Evolutionary conservation across 2,329 filamentous ascomycete genomes (phyloP).

Genomic region (Tolypocladium tundrense): DNA sequence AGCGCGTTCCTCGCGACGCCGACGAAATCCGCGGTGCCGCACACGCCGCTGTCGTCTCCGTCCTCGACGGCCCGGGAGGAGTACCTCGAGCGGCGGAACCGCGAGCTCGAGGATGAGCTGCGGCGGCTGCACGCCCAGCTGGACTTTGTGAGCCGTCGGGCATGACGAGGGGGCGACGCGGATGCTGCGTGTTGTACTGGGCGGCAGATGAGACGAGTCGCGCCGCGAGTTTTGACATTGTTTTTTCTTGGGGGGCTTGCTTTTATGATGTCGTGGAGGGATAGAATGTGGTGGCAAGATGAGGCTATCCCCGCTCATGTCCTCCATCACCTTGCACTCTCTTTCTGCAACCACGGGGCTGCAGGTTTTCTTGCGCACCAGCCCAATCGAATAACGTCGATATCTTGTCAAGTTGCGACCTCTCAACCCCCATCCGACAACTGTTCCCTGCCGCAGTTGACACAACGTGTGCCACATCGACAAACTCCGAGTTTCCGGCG

Average conservation of each 20-base stretch:
- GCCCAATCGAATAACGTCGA: too few species aligned
- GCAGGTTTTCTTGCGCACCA: too few species aligned
- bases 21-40: background rate
- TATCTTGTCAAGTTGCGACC: too few species aligned
- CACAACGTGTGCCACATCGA: too few species aligned
- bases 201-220: background rate
- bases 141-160: background rate
- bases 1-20: background rate
- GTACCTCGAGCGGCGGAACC: background rate
- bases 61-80: background rate
- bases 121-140: background rate
- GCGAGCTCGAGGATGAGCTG: constrained; percentile 1
- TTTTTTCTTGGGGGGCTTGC: background rate
- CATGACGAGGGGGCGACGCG: background rate
- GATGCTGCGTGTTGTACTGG: background rate
- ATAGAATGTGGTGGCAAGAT: background rate
- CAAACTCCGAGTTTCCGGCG: too few species aligned
- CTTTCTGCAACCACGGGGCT: too few species aligned
- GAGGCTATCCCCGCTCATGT: background rate
- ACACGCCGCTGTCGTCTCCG: background rate
- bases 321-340: background rate
- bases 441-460: too few species aligned
- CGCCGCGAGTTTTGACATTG: background rate
- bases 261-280: background rate
- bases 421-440: too few species aligned